Base-by-base conservation (phyloP, 2,329 filamentous ascomycete species). In the Malbranchea zuffiana region DNA sequence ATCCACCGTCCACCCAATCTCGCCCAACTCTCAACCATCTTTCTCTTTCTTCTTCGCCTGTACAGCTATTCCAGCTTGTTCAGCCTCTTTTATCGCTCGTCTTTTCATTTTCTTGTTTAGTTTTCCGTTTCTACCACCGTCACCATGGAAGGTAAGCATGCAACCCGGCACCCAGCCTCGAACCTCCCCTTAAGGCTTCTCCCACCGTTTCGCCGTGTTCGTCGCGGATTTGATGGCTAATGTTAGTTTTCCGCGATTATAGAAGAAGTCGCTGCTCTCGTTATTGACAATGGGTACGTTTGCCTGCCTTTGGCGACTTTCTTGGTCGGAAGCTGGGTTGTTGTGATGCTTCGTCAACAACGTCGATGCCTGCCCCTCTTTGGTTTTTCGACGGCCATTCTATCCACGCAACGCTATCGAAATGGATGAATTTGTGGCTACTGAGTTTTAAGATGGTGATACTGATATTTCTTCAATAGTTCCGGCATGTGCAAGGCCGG, bases 401-500 rank as follows among this genome's bases (percentile, higher is more conserved):
- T 18, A 17, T 33, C n/a, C 10, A 6, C 7, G 12, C 28, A n/a
- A 35, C 27, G 8, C 8, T n/a, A 13, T 16, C 33, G 8, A 20
- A 6, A 13, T 29, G 24, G n/a, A 28, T 5, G 8, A 23, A 8
- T 19, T 23, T 17, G 11, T 19, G 5, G 19, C n/a, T n/a, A n/a
- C n/a, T n/a, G n/a, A n/a, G 17, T 35, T 28, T 32, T 12, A 32
- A 39, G 24, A 19, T 16, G 28, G 23, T 7, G 5, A 37, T 45
- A 18, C 51, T 52, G 47, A 50, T 47, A 36, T 39, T 45, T 36
- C 28, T 48, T 51, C 43, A 60, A 48, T 67, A 96, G 88, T 81
- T 96, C 90, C 72, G 90, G 90, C 80, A 96, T 98, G 90, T 98
- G 90, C 76, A 98, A 98, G 78, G 90, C 90, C 82, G 90, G 90